Conservation (phyloP, 1,284 basidiomycete genomes). For the Papiliotrema nemorosa region DNA sequence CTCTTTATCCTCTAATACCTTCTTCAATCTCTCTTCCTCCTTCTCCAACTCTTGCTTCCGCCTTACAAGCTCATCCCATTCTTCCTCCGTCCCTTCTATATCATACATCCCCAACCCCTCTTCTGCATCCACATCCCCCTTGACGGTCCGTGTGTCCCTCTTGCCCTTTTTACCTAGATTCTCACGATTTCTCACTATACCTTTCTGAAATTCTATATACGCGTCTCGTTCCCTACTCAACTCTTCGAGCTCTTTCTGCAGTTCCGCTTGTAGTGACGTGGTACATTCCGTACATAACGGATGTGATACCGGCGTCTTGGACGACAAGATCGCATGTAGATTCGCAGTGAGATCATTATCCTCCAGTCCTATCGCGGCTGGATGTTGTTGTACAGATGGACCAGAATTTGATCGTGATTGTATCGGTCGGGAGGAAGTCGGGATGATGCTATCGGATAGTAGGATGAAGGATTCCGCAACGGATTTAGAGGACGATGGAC, state of each 20-base stretch:
- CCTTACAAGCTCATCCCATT: slow-evolving; percentile 59
- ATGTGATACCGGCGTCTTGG: slow-evolving; percentile 81
- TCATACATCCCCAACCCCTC: slow-evolving; percentile 32
- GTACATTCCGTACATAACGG: slow-evolving; percentile 95
- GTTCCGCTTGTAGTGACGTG: slow-evolving; percentile 68
- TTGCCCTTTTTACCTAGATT: slow-evolving; percentile 34
- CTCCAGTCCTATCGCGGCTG: slow-evolving; percentile 10
- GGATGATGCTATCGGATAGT: slow-evolving; percentile 71
- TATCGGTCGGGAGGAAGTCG: slow-evolving; percentile 56
- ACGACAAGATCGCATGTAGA: slow-evolving; percentile 74
- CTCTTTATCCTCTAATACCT: slow-evolving; percentile 53
- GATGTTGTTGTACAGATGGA: background rate
- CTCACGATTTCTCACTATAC: slow-evolving; percentile 54
- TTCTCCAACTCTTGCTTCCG: slow-evolving; percentile 56
- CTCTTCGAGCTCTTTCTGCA: slow-evolving; percentile 82
- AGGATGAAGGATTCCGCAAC: slow-evolving; percentile 81
- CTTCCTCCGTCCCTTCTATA: slow-evolving; percentile 35
- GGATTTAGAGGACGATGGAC: slow-evolving; percentile 33
- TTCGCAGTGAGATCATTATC: slow-evolving; percentile 33
- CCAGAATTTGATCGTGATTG: slow-evolving; percentile 32
- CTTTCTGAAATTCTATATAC: slow-evolving; percentile 86
- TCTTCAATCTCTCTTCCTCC: slow-evolving; percentile 60
- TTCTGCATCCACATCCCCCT: slow-evolving; percentile 55
- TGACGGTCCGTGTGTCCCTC: slow-evolving; percentile 11
- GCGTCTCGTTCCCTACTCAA: slow-evolving; percentile 87